Percentiles rank a stretch among this genome's conserved stretches.
Evolutionary conservation across 305 asterid genomes (phyloP).

Genomic region (Fraxinus paxiana): DNA sequence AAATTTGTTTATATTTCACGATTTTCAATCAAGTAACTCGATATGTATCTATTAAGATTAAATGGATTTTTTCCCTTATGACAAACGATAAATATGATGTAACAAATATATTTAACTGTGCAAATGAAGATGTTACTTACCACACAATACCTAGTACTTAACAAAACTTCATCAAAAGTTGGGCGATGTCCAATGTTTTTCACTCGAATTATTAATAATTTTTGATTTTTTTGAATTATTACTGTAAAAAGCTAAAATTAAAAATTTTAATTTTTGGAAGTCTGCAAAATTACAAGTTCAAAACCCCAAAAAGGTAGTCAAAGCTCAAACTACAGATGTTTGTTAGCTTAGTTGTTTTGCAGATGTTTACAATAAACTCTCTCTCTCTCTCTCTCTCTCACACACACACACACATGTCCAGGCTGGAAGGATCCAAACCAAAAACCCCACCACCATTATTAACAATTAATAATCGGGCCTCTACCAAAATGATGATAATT

Average conservation of each 20-base stretch:
- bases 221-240: too few species aligned
- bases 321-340: constrained; percentile 37
- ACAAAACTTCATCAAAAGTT: too few species aligned
- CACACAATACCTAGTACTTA: too few species aligned
- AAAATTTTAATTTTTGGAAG: background rate
- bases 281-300: constrained; percentile 32
- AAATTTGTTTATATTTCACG: background rate
- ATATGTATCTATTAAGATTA: too few species aligned
- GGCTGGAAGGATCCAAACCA: constrained; percentile 49
- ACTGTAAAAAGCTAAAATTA: background rate
- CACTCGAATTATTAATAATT: too few species aligned
- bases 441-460: constrained; percentile 48
- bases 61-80: too few species aligned
- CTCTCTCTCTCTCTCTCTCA: background rate
- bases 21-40: too few species aligned
- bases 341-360: constrained; percentile 30
- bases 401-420: constrained; percentile 28
- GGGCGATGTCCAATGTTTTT: too few species aligned
- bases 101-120: too few species aligned
- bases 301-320: constrained; percentile 44
- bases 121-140: too few species aligned
- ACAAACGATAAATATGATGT: too few species aligned
- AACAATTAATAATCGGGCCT: constrained; percentile 45
- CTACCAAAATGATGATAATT: constrained; percentile 17
- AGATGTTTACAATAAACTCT: constrained; percentile 20